Base-by-base conservation (phyloP, 1,284 basidiomycete genomes). In the Moesziomyces globuligerus region DNA sequence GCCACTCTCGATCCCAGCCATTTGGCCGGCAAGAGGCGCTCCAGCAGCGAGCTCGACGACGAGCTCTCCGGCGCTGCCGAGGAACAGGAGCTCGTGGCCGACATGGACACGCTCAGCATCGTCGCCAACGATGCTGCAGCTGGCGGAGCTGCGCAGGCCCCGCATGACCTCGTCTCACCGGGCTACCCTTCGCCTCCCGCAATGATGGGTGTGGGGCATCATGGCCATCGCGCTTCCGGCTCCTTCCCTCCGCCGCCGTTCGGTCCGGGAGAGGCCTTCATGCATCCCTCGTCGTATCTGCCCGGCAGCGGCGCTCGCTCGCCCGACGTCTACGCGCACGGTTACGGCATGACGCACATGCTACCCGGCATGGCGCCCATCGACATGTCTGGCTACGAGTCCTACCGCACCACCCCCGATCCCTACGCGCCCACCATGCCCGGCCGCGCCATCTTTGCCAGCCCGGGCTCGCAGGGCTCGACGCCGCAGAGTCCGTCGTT, bases 371-470 rank as follows among this genome's bases (percentile, higher is more conserved):
- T 66, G 58, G 39, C 54, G 15, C 59, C 56, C 7, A 58, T 72
- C 44, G 72, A 74, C 56, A 65, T 69, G 60, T 65, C 68, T 20
- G 72, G 61, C 38, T 74, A 72, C 58, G 72, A 74, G 38, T 65
- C 69, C 24, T 74, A 72, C 36, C 64, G 72, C 21, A 72, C 73
- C 8, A 72, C 73, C n/a, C 73, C 73, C 9, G 73, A 75, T 34
- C 73, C 73, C 0, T 75, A 75, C 29, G 73, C 70, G 9, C 69
- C 69, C 17, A 61, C 69, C 32, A 62, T 67, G 55, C 64, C 69
- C 24, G 64, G 69, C 7, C 54, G 69, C 1, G 53, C 70, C 38
- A 70, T 74, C 41, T 73, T 66, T 54, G 66, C 58, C 17, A 55
- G 67, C 4, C 71, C 66, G 4, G 62, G 56, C 48, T 72, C 67